Evolutionary conservation across 805 yeast genomes (phyloP), one percentile per base, ranked within the genome.

Genomic region (Candida fluviatilis): DNA sequence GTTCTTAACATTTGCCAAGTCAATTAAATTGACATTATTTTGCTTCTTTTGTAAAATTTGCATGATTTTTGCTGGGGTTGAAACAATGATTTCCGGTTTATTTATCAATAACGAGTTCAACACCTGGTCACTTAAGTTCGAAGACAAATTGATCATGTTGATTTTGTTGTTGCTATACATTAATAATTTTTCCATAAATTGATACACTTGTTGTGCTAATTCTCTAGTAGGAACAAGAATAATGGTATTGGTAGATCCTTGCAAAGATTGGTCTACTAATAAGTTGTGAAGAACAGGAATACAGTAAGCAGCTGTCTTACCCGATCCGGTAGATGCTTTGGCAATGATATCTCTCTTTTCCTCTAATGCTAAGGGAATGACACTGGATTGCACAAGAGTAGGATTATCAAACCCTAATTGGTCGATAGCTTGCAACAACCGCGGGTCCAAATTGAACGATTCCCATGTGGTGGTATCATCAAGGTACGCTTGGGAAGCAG

Each of bases 201-300:
- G 73, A 19, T 73, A 58, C 6, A 91, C 96, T 64, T 93, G 99
- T 50, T 78, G 82, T 2, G 96, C 82, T 44, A 93, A 73, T 62
- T 93, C 99, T 52, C 90, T 80, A 0, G 97, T 88, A 13, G 99
- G 99, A 12, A 93, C 98, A 36, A 93, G 65, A 21, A 93, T 74
- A 19, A 93, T 76, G 34, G 86, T 80, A 42, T 74, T 71, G 35
- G 73, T 66, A 32, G 57, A 57, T 34, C 46, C 42, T 50, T 57
- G 42, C 50, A 64, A 32, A 6, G 38, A 38, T n/a, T 46, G 52
- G 3, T 64, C 66, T 16, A 69, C 64, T 42, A 91, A 66, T 29
- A 93, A 75, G 29, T 80, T 74, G 58, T 93, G 95, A 29, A 93
- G 60, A 13, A 93, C 82, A 5, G 99, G 99, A 35, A 91, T 75